These are phyloP conservation scores for Chalara sp. DNA, from an alignment of 2,329 filamentous ascomycete species.

Conservation along the genomic window DNA sequence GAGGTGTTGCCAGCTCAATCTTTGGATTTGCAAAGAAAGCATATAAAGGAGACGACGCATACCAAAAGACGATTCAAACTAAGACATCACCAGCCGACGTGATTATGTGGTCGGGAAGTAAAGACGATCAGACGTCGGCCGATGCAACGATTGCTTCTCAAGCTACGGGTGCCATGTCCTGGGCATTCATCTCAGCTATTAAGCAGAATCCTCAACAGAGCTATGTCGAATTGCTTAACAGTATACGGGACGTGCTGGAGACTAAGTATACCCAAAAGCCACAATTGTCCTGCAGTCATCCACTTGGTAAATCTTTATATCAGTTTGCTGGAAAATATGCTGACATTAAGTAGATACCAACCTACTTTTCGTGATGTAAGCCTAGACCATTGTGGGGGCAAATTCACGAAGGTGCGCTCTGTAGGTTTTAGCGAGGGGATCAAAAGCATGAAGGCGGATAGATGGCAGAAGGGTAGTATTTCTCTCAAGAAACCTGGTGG, in stretches of 20 bases:
- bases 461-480: too few relatives aligned
- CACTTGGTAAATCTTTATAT: conserved; percentile 57
- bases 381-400: too few relatives aligned
- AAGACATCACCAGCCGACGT: conserved; percentile 94
- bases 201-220: conserved; percentile 90
- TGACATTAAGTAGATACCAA: conserved; percentile 45
- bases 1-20: conserved; percentile 69
- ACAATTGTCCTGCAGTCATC: conserved; percentile 90
- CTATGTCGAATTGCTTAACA: conserved; percentile 90
- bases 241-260: conserved; percentile 78
- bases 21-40: conserved; percentile 84
- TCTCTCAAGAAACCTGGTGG: too few relatives aligned
- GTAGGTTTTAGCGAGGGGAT: too few relatives aligned
- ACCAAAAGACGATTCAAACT: conserved; percentile 74
- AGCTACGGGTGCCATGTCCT: conserved; percentile 95
- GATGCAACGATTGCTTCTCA: conserved; percentile 77
- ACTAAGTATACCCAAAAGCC: conserved; percentile 88
- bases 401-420: too few relatives aligned
- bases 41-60: conserved; percentile 66
- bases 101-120: conserved; percentile 94
- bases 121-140: conserved; percentile 87
- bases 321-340: neutral
- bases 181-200: conserved; percentile 84
- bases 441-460: too few relatives aligned
- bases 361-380: conserved; percentile 55